phyloP scores from a whole-genome alignment of 352 stramenopile genomes.

The Thraustochytrium sp. region DNA sequence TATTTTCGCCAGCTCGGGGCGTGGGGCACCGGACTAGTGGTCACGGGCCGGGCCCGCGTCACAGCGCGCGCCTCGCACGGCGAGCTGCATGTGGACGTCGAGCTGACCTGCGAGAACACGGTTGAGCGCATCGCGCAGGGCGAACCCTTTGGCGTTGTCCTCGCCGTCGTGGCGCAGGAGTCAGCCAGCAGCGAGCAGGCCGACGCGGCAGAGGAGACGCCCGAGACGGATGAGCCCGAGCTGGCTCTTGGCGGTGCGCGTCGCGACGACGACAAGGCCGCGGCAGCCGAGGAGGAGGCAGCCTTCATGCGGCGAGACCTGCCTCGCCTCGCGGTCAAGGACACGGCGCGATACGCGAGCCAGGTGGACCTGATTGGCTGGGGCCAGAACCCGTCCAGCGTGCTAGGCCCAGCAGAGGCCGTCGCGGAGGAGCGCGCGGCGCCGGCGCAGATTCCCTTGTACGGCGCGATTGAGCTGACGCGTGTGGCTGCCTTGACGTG shows the following conservation, averaged over 20 bases:
- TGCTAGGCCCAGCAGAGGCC: constrained; percentile 45
- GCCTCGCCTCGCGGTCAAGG: not conserved
- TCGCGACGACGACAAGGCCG: not conserved
- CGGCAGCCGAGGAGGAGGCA: not conserved
- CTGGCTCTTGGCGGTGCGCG: too few species aligned
- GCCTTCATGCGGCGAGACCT: not conserved
- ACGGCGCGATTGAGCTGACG: constrained; percentile 74
- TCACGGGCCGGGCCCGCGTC: not conserved
- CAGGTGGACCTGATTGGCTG: not conserved
- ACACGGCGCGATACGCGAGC: not conserved
- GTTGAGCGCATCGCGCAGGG: not conserved
- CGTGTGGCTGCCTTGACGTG: constrained; percentile 84
- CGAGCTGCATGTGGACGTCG: not conserved
- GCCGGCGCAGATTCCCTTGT: constrained; percentile 69
- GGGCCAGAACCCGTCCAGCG: not conserved
- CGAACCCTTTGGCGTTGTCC: not conserved
- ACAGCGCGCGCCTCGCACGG: not conserved
- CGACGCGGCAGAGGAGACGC: not conserved
- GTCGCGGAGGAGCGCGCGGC: constrained; percentile 91
- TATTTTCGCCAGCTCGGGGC: not conserved
- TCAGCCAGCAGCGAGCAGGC: not conserved
- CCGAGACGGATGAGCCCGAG: not conserved
- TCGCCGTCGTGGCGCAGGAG: not conserved
- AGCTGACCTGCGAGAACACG: not conserved
- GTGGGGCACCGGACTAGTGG: not conserved